A percentile compares a stretch with the other conserved stretches of the same genome.
Conservation (phyloP, 73 alveolate genomes). For the Paramecium octaurelia region DNA sequence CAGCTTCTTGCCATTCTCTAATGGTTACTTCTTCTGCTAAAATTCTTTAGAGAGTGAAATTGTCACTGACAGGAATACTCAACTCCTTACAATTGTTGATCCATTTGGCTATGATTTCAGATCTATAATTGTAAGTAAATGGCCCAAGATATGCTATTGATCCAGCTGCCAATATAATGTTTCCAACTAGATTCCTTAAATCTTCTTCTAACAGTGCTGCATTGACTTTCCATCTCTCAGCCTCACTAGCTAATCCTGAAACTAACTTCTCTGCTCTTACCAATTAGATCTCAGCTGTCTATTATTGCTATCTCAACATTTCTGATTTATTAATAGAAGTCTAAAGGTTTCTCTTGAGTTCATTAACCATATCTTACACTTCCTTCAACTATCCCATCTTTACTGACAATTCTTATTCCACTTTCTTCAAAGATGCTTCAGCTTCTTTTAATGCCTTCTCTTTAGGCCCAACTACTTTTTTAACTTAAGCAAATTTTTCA, state of each 20-base stretch:
- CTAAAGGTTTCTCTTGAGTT: constrained; percentile 84
- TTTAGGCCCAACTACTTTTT: constrained; percentile 95
- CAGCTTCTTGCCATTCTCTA: constrained; percentile 92
- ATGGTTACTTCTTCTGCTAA: constrained; percentile 95
- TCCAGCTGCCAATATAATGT: constrained; percentile 89
- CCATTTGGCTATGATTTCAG: constrained; percentile 75
- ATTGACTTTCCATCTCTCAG: constrained; percentile 92
- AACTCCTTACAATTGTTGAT: constrained; percentile 73
- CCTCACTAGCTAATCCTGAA: constrained; percentile 89
- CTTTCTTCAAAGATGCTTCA: constrained; percentile 81
- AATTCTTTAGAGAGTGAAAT: constrained; percentile 77
- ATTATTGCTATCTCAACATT: constrained; percentile 84
- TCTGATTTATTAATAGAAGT: constrained; percentile 85
- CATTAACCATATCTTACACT: constrained; percentile 82
- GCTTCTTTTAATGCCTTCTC: constrained; percentile 93
- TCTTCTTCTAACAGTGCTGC: constrained; percentile 72
- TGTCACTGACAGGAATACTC: constrained; percentile 75
- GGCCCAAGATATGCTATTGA: constrained; percentile 94
- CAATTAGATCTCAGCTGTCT: constrained; percentile 78
- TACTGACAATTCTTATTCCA: constrained; percentile 76
- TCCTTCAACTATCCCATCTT: constrained; percentile 91
- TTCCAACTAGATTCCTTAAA: constrained; percentile 81
- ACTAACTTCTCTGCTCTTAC: constrained; percentile 94
- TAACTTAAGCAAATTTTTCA: constrained; percentile 86
- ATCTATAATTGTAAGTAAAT: constrained; percentile 87